A percentile compares a stretch with the other conserved stretches of the same genome.
Evolutionary conservation across 352 stramenopile species (phyloP).

Genomic region (Globisporangium cylindrosporum): DNA sequence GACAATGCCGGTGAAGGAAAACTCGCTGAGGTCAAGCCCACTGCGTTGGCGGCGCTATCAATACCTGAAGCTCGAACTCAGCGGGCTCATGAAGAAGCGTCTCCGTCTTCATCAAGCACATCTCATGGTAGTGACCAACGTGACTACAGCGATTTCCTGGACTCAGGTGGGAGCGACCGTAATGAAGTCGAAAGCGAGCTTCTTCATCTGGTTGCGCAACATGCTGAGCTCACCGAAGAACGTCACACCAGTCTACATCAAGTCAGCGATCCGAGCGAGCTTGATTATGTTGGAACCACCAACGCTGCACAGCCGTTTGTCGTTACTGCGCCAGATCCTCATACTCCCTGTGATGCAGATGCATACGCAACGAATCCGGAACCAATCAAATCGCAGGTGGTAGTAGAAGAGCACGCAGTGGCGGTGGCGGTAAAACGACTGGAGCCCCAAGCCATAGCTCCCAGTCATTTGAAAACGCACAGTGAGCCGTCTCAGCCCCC

Average conservation of each 20-base stretch:
- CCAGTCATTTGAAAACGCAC: background rate
- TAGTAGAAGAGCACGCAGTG: background rate
- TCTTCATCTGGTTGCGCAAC: background rate
- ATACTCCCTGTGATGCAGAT: background rate
- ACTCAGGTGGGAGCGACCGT: constrained; percentile 18
- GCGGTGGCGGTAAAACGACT: background rate
- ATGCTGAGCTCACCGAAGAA: background rate
- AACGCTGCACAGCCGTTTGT: background rate
- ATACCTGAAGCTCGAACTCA: constrained; percentile 5
- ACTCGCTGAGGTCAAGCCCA: background rate
- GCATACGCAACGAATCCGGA: background rate
- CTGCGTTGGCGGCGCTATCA: background rate
- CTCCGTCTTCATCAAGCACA: constrained; percentile 6
- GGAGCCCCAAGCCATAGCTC: background rate
- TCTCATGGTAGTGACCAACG: constrained; percentile 15
- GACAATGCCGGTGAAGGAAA: constrained; percentile 22
- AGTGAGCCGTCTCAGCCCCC: background rate
- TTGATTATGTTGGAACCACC: background rate
- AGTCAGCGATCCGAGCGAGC: background rate
- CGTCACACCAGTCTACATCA: background rate
- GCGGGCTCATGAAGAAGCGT: background rate
- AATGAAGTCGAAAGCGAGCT: background rate
- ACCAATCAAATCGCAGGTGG: background rate
- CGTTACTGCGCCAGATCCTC: background rate
- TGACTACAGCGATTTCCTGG: constrained; percentile 31